Evolutionary conservation across 495 filamentous ascomycete species (phyloP), one percentile per base, ranked within the genome.

Genomic region (Sordaria brevicollis): DNA sequence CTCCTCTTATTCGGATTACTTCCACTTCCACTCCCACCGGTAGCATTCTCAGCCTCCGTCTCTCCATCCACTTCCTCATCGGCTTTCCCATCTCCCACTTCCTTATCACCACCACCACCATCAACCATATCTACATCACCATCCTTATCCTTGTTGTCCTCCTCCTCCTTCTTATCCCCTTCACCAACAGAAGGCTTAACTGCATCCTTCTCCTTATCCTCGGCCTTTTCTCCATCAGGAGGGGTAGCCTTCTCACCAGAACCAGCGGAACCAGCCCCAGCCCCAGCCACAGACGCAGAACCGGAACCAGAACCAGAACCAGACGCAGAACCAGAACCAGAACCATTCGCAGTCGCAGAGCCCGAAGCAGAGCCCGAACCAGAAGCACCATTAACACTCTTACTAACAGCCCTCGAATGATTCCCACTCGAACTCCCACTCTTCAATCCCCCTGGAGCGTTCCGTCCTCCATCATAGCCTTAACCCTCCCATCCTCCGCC

Each of bases 391-490:
- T n/a, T n/a, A 17, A 5, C 49, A 15, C 25, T 25, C 25, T 62
- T 62, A 62, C 49, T 62, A 21, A 25, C 5, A 11, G 13, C 5
- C 49, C 49, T 62, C 15, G 49, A 62, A 62, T 62, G 49, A 17
- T 62, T 36, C 7, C 35, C 35, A 36, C 35, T 36, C 35, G 35
- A 36, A 13, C n/a, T n/a, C 25, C 11, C 75, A 41, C 77, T 79
- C 15, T 72, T 68, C n/a, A n/a, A n/a, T n/a, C n/a, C n/a, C n/a
- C n/a, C 66, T 78, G 77, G 31, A 75, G 11, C 11, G 76, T 79
- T 39, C 73, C 75, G 29, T 77, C 75, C n/a, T 76, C 77, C 17
- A 71, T 74, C 15, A 65, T 41, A 17, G 73, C 41, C 5, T 49
- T 70, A 11, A 65, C 49, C 15, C 65, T 66, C 5, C 68, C 71